These are phyloP conservation scores for Penicillium tannophilum DNA, from an alignment of 495 filamentous ascomycete species.

Conservation along the genomic window DNA sequence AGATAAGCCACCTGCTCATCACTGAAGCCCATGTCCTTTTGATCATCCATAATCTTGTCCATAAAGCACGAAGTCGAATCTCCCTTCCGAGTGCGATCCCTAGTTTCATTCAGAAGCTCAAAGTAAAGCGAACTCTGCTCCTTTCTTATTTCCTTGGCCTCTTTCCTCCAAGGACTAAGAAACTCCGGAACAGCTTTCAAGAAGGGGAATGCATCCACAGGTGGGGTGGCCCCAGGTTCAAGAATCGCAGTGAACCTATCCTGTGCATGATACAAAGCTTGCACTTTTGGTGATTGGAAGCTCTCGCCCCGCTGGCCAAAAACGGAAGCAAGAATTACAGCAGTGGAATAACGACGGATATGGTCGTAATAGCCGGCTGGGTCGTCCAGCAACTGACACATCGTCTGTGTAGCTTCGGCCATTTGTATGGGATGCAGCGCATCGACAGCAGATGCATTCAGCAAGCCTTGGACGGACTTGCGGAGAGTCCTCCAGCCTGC, in stretches of 20 bases:
- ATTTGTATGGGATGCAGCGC: conserved; percentile 17
- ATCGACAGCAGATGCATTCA: conserved; percentile 19
- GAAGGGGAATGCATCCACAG: not conserved
- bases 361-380: conserved; percentile 22
- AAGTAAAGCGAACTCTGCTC: conserved; percentile 1
- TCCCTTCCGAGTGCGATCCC: not conserved
- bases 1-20: not conserved
- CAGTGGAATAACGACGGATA: conserved; percentile 25
- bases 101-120: not conserved
- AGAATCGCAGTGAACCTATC: conserved; percentile 1
- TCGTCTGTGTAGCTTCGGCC: conserved; percentile 24
- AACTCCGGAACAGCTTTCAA: not conserved
- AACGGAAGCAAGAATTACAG: conserved; percentile 19
- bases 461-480: conserved; percentile 18
- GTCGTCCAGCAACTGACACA: conserved; percentile 19
- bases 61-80: not conserved
- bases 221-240: conserved; percentile 3
- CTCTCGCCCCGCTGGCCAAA: not conserved
- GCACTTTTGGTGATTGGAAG: conserved; percentile 1
- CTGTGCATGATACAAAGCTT: conserved; percentile 3
- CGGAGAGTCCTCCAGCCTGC: conserved; percentile 20
- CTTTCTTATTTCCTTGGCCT: not conserved
- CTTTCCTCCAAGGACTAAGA: conserved; percentile 1
- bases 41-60: not conserved
- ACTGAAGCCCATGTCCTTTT: not conserved